Percentiles rank a stretch among this genome's conserved stretches.
Evolutionary conservation across 805 yeast species (phyloP).

Genomic region (Pichia sporocuriosa): DNA sequence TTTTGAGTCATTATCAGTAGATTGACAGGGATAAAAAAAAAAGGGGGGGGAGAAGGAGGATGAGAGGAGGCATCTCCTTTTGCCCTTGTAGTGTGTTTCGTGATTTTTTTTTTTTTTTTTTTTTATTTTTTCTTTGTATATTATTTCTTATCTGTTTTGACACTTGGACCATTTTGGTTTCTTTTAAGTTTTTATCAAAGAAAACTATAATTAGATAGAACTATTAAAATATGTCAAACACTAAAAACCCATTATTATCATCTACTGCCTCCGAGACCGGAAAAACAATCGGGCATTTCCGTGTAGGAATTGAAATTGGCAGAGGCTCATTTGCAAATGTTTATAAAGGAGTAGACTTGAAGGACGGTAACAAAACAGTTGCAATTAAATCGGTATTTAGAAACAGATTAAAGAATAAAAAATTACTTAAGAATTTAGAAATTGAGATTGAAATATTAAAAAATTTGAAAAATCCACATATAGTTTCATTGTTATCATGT

Average conservation of each 20-base stretch:
- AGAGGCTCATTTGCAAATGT: slow-evolving; percentile 95
- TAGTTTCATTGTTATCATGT: slow-evolving; percentile 80
- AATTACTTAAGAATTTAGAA: slow-evolving; percentile 83
- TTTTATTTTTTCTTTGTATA: no score
- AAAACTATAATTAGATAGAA: not conserved
- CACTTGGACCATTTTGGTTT: no score
- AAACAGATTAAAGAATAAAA: slow-evolving; percentile 75
- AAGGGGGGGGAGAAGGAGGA: no score
- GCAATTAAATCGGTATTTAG: slow-evolving; percentile 87
- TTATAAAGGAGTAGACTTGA: slow-evolving; percentile 64
- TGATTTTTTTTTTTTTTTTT: no score
- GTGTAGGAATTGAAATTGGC: slow-evolving; percentile 81
- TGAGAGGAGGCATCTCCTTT: no score
- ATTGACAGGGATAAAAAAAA: no score
- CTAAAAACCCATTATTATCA: slow-evolving; percentile 6
- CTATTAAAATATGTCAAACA: not conserved
- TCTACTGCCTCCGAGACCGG: slow-evolving; percentile 13
- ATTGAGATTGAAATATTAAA: slow-evolving; percentile 86
- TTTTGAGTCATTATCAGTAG: no score
- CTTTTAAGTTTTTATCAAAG: no score
- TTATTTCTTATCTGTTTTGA: no score
- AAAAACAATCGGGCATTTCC: slow-evolving; percentile 38
- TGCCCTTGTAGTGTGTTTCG: no score
- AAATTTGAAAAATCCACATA: slow-evolving; percentile 86
- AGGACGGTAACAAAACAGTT: slow-evolving; percentile 50